These are phyloP conservation scores for Endoconidiophora laricicola DNA, from an alignment of 2,329 filamentous ascomycete species.

Conservation along the genomic window DNA sequence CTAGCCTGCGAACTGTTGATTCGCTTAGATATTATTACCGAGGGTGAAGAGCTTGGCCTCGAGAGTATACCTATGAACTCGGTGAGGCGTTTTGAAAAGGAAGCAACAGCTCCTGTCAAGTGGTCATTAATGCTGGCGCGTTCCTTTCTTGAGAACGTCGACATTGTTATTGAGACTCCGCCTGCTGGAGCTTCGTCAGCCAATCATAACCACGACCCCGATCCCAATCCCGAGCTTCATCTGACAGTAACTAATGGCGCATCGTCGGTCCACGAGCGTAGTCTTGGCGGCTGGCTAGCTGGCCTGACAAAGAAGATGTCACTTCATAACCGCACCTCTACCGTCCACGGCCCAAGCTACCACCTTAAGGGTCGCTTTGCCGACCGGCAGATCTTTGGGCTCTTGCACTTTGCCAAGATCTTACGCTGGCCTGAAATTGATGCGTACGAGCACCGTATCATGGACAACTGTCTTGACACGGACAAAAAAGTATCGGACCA, in stretches of 20 bases:
- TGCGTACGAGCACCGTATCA: constrained; percentile 30
- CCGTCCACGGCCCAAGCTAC: constrained; percentile 23
- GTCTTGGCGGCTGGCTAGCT: constrained; percentile 35
- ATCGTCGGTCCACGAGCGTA: constrained; percentile 5
- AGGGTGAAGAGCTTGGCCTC: constrained; percentile 38
- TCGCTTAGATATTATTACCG: constrained; percentile 45
- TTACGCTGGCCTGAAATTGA: constrained; percentile 47
- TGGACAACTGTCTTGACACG: constrained; percentile 24
- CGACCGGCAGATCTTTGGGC: constrained; percentile 41
- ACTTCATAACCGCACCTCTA: constrained; percentile 17
- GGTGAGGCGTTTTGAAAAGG: constrained; percentile 43
- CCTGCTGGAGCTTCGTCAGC: constrained; percentile 3
- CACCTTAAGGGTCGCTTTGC: constrained; percentile 38
- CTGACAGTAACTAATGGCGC: constrained; percentile 16
- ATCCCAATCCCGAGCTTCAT: constrained; percentile 14
- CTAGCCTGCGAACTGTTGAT: constrained; percentile 49
- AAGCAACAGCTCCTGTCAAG: constrained; percentile 43
- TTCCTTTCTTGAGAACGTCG: constrained; percentile 52
- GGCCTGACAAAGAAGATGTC: constrained; percentile 39
- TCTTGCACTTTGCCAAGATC: constrained; percentile 46
- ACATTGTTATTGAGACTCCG: constrained; percentile 31
- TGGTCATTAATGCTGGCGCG: constrained; percentile 51
- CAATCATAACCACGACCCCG: background rate
- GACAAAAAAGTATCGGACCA: constrained; percentile 8
- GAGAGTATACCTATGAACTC: constrained; percentile 37